Conservation (phyloP, 2,329 filamentous ascomycete species). For the Huntiella abstrusa region DNA sequence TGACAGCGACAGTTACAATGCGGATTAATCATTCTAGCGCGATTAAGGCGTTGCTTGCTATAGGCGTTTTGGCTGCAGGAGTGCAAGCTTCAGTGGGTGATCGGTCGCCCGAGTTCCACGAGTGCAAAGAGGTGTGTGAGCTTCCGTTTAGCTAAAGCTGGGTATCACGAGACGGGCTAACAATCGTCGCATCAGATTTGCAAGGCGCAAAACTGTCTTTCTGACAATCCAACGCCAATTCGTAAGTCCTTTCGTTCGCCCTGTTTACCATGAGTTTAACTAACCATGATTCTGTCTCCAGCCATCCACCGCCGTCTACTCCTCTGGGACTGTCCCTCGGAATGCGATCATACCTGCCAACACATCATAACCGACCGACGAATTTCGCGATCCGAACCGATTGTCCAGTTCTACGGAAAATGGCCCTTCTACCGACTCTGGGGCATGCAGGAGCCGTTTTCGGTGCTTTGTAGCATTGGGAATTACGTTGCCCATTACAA, state of each 20-base stretch:
- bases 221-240: conserved; percentile 38
- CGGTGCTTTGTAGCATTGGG: conserved; percentile 78
- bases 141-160: not conserved
- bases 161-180: not conserved
- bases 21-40: not conserved
- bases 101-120: conserved; percentile 64
- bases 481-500: conserved; percentile 75
- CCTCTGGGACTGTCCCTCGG: conserved; percentile 76
- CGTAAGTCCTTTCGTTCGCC: conserved; percentile 33
- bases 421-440: conserved; percentile 88
- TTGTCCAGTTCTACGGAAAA: conserved; percentile 95
- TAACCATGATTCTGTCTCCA: conserved; percentile 20
- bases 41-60: not conserved
- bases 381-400: conserved; percentile 40
- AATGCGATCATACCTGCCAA: conserved; percentile 97
- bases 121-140: conserved; percentile 55
- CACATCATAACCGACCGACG: conserved; percentile 69
- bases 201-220: conserved; percentile 57
- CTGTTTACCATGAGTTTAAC: not conserved
- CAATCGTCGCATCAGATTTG: conserved; percentile 43
- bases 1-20: not conserved
- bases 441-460: conserved; percentile 88
- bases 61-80: conserved; percentile 14
- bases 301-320: conserved; percentile 71
- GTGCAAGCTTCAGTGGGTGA: conserved; percentile 63